Evolutionary conservation across 2,329 filamentous ascomycete species (phyloP).

Genomic region (Phoma sp.): DNA sequence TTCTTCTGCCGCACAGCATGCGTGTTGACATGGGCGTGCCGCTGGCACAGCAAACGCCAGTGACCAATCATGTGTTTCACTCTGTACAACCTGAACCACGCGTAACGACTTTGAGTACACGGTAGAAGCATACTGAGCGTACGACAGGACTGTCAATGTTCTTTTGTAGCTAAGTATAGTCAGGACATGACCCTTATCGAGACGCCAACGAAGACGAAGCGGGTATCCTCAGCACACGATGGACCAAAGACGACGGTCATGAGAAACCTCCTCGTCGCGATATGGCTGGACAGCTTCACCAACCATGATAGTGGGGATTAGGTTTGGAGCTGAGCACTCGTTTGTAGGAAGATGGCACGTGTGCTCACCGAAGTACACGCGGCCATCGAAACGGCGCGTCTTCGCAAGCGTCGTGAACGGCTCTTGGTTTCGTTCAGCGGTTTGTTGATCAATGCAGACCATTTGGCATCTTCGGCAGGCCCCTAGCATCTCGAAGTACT

Average conservation of each 20-base stretch:
- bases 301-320: conserved; percentile 48
- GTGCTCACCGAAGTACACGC: conserved; percentile 90
- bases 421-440: conserved; percentile 77
- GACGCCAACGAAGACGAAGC: background rate
- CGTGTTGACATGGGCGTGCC: conserved; percentile 29
- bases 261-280: conserved; percentile 36
- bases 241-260: conserved; percentile 31
- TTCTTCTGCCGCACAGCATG: conserved; percentile 35
- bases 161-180: conserved; percentile 12
- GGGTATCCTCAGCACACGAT: conserved; percentile 31
- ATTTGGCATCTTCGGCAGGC: conserved; percentile 91
- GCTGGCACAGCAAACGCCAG: conserved; percentile 13
- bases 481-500: conserved; percentile 74
- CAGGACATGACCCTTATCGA: background rate
- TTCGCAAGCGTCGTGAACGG: conserved; percentile 89
- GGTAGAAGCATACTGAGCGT: conserved; percentile 20
- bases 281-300: conserved; percentile 44
- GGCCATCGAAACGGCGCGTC: conserved; percentile 80
- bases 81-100: conserved; percentile 35
- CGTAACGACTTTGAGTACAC: conserved; percentile 32
- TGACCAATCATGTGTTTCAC: conserved; percentile 32
- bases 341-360: conserved; percentile 51
- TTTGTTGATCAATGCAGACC: conserved; percentile 91
- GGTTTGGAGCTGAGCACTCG: conserved; percentile 30
- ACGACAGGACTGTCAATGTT: conserved; percentile 11